These are phyloP conservation scores for Leccinum obscurum DNA, from an alignment of 768 basidiomycete genomes.

Conservation along the genomic window DNA sequence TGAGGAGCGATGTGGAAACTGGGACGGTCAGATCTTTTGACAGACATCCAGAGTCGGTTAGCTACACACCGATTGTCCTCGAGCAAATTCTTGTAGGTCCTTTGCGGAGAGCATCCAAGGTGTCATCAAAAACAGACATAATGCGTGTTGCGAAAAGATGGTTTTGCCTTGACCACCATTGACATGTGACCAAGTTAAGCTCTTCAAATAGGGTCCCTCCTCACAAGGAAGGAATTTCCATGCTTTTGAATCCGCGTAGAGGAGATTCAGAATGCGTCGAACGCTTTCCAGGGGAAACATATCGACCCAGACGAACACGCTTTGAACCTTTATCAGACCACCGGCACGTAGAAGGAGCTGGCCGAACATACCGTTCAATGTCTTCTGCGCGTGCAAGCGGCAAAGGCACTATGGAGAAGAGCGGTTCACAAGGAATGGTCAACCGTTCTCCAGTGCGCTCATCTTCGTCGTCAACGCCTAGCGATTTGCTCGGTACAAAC, in stretches of 20 bases:
- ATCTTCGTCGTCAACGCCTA: slow-evolving; percentile 41
- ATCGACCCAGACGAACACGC: slow-evolving; percentile 50
- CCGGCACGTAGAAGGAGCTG: background rate
- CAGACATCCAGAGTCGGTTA: background rate
- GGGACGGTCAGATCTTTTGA: slow-evolving; percentile 3
- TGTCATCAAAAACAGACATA: slow-evolving; percentile 37
- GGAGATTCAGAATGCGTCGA: slow-evolving; percentile 40
- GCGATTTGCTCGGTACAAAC: slow-evolving; percentile 36
- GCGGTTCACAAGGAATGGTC: slow-evolving; percentile 44
- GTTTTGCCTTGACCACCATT: slow-evolving; percentile 13
- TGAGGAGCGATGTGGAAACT: slow-evolving; percentile 23
- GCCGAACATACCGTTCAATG: slow-evolving; percentile 41
- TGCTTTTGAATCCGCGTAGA: slow-evolving; percentile 27
- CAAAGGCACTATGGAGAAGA: slow-evolving; percentile 36
- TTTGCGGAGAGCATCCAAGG: slow-evolving; percentile 39
- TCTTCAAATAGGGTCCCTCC: slow-evolving; percentile 26
- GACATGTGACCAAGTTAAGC: slow-evolving; percentile 29
- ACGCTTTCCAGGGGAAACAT: slow-evolving; percentile 52
- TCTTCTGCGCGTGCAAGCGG: slow-evolving; percentile 41
- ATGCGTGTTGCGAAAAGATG: slow-evolving; percentile 13
- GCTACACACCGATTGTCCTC: slow-evolving; percentile 21
- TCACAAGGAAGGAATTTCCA: slow-evolving; percentile 33
- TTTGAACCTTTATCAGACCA: slow-evolving; percentile 22
- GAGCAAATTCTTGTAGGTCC: slow-evolving; percentile 38
- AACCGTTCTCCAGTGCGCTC: slow-evolving; percentile 39